Base-by-base conservation (phyloP, 768 basidiomycete species). In the Mrakia hoshinonis region DNA sequence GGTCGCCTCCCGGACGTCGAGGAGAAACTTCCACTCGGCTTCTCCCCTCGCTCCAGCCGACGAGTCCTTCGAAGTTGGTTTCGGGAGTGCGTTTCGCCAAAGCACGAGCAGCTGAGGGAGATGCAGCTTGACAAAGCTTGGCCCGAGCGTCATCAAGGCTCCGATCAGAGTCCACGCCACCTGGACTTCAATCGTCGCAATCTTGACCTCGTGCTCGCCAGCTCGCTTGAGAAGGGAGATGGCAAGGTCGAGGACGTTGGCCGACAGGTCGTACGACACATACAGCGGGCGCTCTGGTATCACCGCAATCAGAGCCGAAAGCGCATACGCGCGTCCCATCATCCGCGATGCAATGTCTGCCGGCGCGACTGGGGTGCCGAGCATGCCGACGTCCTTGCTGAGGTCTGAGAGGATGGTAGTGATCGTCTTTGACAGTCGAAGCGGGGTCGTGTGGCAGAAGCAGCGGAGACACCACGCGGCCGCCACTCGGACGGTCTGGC, bases 61-160 rank as follows among this genome's bases (percentile, higher is more conserved):
- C 0, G 86, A 82, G 76, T 98, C 95, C 79, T 96, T 96, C 76
- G 84, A 89, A 0, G 91, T 93, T 0, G 92, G 89, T 79, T 98
- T 99, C 1, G 96, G 93, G 0, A 99, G 83, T 1, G 95, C 93
- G 75, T 99, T 99, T 39, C 96, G 84, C 96, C 96, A 99, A 3
- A 99, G 85, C 0, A 98, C 92, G 49, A 98, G 84, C 22, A 98
- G 83, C 75, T 97, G 95, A 0, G 94, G 90, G 1, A 98, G 85
- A 78, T 99, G 93, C 0, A 92, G 86, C 22, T 91, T 87, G 66
- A 97, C 92, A 74, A 98, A 96, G 75, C 92, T 90, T 3, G 90
- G 91, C 0, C 94, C 95, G 9, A 96, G 86, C 2, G 88, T 85
- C 90, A 97, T 92, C 36, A 98, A 81, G 0, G 92, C 88, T 0